A percentile compares a stretch with the other conserved stretches of the same genome.
Evolutionary conservation across 2,329 filamentous ascomycete species (phyloP).

Genomic region (Geosmithia putterillii): DNA sequence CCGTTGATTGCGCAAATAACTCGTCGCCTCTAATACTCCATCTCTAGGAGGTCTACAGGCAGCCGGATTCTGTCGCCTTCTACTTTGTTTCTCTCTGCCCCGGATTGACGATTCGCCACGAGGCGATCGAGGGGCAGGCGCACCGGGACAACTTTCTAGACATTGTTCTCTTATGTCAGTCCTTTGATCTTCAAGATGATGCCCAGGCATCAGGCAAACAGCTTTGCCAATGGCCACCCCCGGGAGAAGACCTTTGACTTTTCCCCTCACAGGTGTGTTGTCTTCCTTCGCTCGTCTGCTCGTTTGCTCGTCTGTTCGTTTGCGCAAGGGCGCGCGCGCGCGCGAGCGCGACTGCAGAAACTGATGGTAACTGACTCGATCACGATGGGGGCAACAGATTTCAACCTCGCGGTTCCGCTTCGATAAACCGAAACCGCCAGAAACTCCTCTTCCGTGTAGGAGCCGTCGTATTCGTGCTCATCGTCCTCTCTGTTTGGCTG

Average conservation of each 20-base stretch:
- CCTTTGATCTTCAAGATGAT: constrained; percentile 50
- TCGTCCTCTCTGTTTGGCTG: constrained; percentile 63
- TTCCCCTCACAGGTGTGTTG: constrained; percentile 64
- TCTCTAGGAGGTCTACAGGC: background rate
- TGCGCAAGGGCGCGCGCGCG: background rate
- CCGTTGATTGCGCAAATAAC: background rate
- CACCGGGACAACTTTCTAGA: background rate
- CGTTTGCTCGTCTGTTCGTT: background rate
- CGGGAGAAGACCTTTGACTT: constrained; percentile 72
- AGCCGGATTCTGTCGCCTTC: background rate
- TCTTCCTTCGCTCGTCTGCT: background rate
- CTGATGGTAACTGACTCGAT: background rate
- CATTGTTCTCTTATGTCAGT: constrained; percentile 1
- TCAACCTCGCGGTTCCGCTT: constrained; percentile 66
- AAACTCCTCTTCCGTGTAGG: constrained; percentile 60
- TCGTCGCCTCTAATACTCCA: background rate
- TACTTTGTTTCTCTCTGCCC: background rate
- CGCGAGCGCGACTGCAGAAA: background rate
- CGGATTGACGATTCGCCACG: background rate
- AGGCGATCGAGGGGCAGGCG: background rate
- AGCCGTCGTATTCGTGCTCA: constrained; percentile 41
- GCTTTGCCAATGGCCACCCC: constrained; percentile 77
- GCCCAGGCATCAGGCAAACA: constrained; percentile 66
- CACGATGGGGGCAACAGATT: constrained; percentile 31
- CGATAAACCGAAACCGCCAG: constrained; percentile 58